Conservation (phyloP, 371 early-diverging fungal genomes). For the Mortierella sp. region DNA sequence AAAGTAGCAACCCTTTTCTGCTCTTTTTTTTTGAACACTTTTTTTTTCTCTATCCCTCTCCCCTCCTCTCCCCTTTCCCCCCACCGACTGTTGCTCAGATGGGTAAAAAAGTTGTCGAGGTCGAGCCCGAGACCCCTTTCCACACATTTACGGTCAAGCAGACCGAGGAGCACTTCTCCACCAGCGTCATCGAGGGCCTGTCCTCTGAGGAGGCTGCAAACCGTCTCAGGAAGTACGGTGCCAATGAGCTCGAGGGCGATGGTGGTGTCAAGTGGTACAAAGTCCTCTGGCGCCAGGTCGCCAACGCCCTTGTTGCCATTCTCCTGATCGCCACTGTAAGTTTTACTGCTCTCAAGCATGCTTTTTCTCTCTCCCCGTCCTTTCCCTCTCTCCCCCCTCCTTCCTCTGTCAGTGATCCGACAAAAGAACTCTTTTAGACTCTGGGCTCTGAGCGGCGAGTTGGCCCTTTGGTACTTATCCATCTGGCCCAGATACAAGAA, state of each 20-base stretch:
- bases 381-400: too few species aligned
- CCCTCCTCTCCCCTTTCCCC: background rate
- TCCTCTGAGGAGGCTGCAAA: constrained; percentile 56
- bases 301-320: constrained; percentile 86
- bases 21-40: too few species aligned
- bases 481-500: too few species aligned
- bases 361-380: too few species aligned
- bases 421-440: too few species aligned
- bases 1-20: too few species aligned
- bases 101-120: constrained; percentile 43
- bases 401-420: too few species aligned
- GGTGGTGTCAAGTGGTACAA: too few species aligned
- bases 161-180: constrained; percentile 62
- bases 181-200: constrained; percentile 70
- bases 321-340: constrained; percentile 71
- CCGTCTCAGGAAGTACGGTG: constrained; percentile 68
- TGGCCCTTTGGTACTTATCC: too few species aligned
- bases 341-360: too few species aligned
- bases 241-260: constrained; percentile 73
- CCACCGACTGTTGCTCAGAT: background rate
- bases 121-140: constrained; percentile 51
- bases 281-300: too few species aligned
- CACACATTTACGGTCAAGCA: constrained; percentile 58
- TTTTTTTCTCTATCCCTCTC: background rate
- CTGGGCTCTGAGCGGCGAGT: too few species aligned